phyloP scores from a whole-genome alignment of 495 filamentous ascomycete species.

The Hypoxylon cercidicola region DNA sequence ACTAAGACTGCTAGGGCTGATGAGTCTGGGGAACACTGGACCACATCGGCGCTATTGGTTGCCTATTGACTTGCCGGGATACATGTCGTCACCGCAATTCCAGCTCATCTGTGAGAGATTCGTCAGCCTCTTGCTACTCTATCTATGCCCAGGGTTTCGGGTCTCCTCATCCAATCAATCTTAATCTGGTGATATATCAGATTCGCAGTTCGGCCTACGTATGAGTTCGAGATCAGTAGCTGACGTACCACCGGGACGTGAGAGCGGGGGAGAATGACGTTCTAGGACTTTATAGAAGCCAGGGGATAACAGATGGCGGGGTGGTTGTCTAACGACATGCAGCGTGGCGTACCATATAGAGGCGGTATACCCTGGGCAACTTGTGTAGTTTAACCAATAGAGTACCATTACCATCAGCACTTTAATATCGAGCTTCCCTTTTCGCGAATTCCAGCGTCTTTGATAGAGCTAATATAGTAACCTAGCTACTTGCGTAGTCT shows the following conservation, averaged over 20 bases:
- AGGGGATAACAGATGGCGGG: constrained; percentile 16
- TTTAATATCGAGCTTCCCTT: constrained; percentile 1
- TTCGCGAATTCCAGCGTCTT: too few species aligned
- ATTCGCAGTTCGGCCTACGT: constrained; percentile 27
- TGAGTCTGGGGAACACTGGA: constrained; percentile 13
- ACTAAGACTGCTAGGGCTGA: constrained; percentile 18
- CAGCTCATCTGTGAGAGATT: background rate
- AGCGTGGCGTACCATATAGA: constrained; percentile 1
- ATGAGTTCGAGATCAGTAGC: constrained; percentile 6
- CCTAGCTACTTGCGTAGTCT: constrained; percentile 14
- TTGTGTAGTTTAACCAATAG: constrained; percentile 25
- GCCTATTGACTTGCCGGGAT: background rate
- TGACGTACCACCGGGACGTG: constrained; percentile 24
- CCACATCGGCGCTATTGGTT: constrained; percentile 3
- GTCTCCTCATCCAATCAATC: constrained; percentile 28
- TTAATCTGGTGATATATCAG: constrained; percentile 9
- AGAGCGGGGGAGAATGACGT: constrained; percentile 14
- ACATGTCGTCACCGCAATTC: constrained; percentile 20
- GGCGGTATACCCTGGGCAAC: constrained; percentile 4
- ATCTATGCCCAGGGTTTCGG: constrained; percentile 10
- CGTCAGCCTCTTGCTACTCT: constrained; percentile 18
- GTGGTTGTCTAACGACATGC: constrained; percentile 16
- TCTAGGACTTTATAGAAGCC: constrained; percentile 19
- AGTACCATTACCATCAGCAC: background rate
- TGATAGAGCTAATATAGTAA: constrained; percentile 31